These are phyloP conservation scores for Dactylellina drechsleri DNA, from an alignment of 2,329 filamentous ascomycete genomes.

Conservation along the genomic window DNA sequence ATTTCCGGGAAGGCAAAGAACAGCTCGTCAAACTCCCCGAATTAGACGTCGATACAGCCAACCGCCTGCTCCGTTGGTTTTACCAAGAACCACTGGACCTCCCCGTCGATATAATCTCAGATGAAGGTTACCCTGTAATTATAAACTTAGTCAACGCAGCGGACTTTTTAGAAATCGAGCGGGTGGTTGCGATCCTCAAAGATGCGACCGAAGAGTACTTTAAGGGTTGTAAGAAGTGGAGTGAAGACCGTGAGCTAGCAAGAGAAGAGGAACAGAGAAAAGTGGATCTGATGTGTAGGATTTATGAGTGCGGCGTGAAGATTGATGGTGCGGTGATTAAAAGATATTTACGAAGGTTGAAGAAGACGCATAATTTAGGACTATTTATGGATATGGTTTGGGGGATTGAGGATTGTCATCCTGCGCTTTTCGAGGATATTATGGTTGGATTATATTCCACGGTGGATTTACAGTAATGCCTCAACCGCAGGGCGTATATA, in stretches of 20 bases:
- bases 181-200: constrained; percentile 10
- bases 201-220: constrained; percentile 23
- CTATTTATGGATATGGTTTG: constrained; percentile 42
- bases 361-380: constrained; percentile 28
- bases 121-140: constrained; percentile 21
- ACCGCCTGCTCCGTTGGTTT: constrained; percentile 20
- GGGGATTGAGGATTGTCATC: constrained; percentile 49
- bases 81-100: constrained; percentile 23
- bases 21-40: constrained; percentile 22
- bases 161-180: constrained; percentile 27
- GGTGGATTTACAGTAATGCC: not conserved
- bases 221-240: constrained; percentile 16
- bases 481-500: no score
- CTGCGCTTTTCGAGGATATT: constrained; percentile 27
- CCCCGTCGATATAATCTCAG: constrained; percentile 19
- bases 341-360: constrained; percentile 24
- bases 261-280: constrained; percentile 44
- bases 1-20: constrained; percentile 38
- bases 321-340: constrained; percentile 22
- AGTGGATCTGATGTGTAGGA: constrained; percentile 38
- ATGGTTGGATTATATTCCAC: constrained; percentile 42
- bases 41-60: constrained; percentile 22
- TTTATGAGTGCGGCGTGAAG: constrained; percentile 40
- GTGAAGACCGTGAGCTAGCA: constrained; percentile 17
- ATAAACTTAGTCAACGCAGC: constrained; percentile 38